These are phyloP conservation scores for Apophysomyces sp. DNA, from an alignment of 371 early-diverging fungal genomes.

Conservation along the genomic window DNA sequence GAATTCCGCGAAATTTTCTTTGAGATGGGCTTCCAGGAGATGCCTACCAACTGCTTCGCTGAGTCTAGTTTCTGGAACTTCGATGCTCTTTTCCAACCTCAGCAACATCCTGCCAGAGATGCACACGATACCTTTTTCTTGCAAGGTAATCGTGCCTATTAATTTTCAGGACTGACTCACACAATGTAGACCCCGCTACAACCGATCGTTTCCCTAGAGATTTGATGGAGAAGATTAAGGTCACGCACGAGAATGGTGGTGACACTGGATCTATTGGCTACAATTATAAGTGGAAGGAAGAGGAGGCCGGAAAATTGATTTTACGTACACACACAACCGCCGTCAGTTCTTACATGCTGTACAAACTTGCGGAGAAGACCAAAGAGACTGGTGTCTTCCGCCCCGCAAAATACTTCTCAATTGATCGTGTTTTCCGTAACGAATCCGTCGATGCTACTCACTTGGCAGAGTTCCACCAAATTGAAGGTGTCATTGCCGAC, in stretches of 20 bases:
- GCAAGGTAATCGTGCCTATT: slow-evolving; percentile 35
- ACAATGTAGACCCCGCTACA: slow-evolving; percentile 71
- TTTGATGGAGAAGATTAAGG: slow-evolving; percentile 90
- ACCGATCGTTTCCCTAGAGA: slow-evolving; percentile 81
- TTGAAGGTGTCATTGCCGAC: slow-evolving; percentile 99
- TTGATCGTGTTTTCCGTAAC: slow-evolving; percentile 99
- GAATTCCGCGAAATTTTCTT: slow-evolving; percentile 99
- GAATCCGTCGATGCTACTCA: slow-evolving; percentile 99
- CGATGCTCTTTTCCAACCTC: slow-evolving; percentile 99
- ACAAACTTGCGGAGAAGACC: slow-evolving; percentile 88
- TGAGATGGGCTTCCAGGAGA: slow-evolving; percentile 99
- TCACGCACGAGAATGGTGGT: slow-evolving; percentile 96
- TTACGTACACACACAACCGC: slow-evolving; percentile 99
- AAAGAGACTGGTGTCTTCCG: slow-evolving; percentile 66
- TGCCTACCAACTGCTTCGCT: slow-evolving; percentile 98
- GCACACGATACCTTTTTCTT: slow-evolving; percentile 99
- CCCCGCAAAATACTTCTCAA: slow-evolving; percentile 98
- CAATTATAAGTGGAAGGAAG: slow-evolving; percentile 91
- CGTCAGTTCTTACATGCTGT: slow-evolving; percentile 92
- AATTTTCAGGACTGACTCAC: background rate
- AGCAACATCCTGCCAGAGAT: slow-evolving; percentile 99
- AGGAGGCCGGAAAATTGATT: slow-evolving; percentile 95
- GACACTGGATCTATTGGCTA: slow-evolving; percentile 96
- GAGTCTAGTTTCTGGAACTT: slow-evolving; percentile 99
- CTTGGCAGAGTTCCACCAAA: slow-evolving; percentile 99